Evolutionary conservation across 805 yeast species (phyloP).

Genomic region (Saturnispora saitoi): DNA sequence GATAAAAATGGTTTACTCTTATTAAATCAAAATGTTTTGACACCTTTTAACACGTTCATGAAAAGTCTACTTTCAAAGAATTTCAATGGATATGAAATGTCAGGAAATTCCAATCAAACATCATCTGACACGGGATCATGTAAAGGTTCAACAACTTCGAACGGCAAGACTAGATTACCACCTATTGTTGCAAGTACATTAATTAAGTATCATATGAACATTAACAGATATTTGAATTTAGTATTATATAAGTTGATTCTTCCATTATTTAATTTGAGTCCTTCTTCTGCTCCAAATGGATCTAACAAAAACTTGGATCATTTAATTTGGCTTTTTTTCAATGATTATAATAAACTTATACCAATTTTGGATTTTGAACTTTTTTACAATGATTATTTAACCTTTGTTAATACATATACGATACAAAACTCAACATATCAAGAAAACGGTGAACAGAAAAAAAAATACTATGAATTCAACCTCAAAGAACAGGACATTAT

Average conservation of each 20-base stretch:
- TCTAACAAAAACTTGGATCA: constrained; percentile 34
- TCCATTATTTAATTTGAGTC: constrained; percentile 21
- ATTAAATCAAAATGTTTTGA: constrained; percentile 24
- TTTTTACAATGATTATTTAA: constrained; percentile 46
- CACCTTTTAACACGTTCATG: constrained; percentile 21
- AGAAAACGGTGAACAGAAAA: constrained; percentile 36
- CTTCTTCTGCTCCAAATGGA: neutral
- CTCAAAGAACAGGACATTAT: constrained; percentile 31
- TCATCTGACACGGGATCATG: constrained; percentile 1
- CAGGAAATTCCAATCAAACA: neutral
- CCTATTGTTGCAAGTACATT: constrained; percentile 12
- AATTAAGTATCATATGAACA: constrained; percentile 29
- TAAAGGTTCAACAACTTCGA: neutral
- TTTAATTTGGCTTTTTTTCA: constrained; percentile 40
- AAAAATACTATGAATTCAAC: constrained; percentile 27
- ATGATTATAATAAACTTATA: constrained; percentile 44
- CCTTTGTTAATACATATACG: constrained; percentile 34
- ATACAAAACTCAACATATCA: constrained; percentile 27
- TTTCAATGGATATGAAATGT: constrained; percentile 25
- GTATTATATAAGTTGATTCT: constrained; percentile 28
- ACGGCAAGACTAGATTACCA: neutral
- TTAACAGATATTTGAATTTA: constrained; percentile 28
- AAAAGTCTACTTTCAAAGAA: constrained; percentile 20
- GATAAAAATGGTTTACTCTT: constrained; percentile 17
- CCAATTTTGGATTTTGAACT: constrained; percentile 47